These are phyloP conservation scores for Xylaria cubensis DNA, from an alignment of 495 filamentous ascomycete species.

Conservation along the genomic window DNA sequence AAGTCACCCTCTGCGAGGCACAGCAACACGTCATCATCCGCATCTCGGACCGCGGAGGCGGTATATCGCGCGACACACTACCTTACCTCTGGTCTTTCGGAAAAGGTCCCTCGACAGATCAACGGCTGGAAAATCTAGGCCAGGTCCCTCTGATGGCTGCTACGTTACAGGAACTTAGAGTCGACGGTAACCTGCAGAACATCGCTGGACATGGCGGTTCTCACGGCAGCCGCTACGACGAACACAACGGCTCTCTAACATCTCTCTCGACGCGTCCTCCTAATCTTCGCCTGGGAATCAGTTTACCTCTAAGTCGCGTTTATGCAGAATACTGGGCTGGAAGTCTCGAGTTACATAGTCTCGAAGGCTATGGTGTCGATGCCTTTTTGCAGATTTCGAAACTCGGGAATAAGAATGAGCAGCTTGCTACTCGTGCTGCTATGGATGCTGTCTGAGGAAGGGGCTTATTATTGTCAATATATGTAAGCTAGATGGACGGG, in stretches of 20 bases:
- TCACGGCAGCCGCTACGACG: neutral
- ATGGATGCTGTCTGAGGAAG: slow-evolving; percentile 83
- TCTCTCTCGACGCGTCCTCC: slow-evolving; percentile 81
- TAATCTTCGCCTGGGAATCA: slow-evolving; percentile 89
- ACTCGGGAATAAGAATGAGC: slow-evolving; percentile 98
- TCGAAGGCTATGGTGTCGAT: slow-evolving; percentile 98
- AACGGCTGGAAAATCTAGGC: slow-evolving; percentile 78
- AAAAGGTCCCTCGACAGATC: slow-evolving; percentile 79
- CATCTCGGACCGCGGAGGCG: slow-evolving; percentile 93
- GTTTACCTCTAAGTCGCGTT: slow-evolving; percentile 88
- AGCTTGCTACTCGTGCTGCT: slow-evolving; percentile 82
- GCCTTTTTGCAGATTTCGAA: slow-evolving; percentile 97
- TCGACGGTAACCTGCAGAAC: slow-evolving; percentile 74
- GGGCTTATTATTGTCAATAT: neutral
- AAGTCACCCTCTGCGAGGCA: slow-evolving; percentile 93
- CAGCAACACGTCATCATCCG: slow-evolving; percentile 95
- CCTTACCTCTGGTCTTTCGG: slow-evolving; percentile 95
- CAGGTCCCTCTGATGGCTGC: slow-evolving; percentile 92
- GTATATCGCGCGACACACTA: slow-evolving; percentile 82
- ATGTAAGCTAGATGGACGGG: neutral
- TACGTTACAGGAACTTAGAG: slow-evolving; percentile 87
- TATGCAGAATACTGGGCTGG: slow-evolving; percentile 99
- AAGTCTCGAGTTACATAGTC: slow-evolving; percentile 85
- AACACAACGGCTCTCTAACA: slow-evolving; percentile 68
- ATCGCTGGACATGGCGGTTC: slow-evolving; percentile 37